Conservation (phyloP, 805 yeast genomes). For the Lipomyces mesembrius region DNA sequence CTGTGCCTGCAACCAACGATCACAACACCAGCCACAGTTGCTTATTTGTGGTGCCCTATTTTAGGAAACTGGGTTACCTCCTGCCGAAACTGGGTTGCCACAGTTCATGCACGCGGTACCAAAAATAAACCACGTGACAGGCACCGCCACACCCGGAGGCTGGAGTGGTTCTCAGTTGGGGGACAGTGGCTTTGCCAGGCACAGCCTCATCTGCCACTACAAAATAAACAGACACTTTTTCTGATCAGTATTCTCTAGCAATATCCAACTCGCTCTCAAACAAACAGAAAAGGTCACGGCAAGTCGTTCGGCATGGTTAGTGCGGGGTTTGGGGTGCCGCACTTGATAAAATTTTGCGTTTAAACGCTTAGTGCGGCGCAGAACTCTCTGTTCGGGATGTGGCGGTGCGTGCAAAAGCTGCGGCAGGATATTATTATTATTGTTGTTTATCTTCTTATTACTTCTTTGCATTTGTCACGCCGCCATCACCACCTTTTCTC, state of each 20-base stretch:
- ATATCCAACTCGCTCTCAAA: too few species aligned
- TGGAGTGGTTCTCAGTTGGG: too few species aligned
- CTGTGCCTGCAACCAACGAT: neutral
- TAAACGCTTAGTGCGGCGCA: too few species aligned
- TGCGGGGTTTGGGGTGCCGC: too few species aligned
- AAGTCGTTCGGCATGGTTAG: too few species aligned
- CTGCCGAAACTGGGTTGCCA: too few species aligned
- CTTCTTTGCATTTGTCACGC: neutral
- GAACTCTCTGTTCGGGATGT: neutral
- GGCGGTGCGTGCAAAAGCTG: neutral
- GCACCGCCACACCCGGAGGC: neutral
- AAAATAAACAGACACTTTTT: too few species aligned
- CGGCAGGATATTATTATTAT: too few species aligned
- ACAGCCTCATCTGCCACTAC: neutral
- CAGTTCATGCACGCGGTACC: neutral
- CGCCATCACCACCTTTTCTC: neutral
- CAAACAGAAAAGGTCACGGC: too few species aligned
- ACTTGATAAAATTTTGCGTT: too few species aligned
- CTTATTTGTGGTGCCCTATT: neutral
- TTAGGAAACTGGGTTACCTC: neutral
- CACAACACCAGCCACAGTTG: neutral
- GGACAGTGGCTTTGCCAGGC: neutral
- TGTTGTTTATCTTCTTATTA: neutral
- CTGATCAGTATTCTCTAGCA: too few species aligned
- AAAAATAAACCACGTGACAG: neutral